Percentiles rank a stretch among this genome's conserved stretches.
These are phyloP conservation scores for Globisporangium middletonii DNA, from an alignment of 352 stramenopile genomes.

Conservation along the genomic window DNA sequence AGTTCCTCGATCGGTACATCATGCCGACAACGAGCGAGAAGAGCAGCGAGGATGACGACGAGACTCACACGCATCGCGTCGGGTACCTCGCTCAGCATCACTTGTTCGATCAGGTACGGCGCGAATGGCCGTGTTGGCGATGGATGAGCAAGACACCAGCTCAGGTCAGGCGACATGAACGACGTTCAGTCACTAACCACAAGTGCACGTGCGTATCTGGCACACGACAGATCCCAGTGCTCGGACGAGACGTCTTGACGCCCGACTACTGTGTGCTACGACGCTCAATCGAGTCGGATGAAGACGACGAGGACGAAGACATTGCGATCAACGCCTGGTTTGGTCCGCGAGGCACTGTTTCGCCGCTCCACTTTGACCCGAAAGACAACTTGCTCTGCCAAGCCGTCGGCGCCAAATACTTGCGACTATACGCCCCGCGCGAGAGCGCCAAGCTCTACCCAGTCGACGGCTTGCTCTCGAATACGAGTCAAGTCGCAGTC, in stretches of 20 bases:
- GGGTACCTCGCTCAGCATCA: conserved; percentile 88
- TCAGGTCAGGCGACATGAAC: too few relatives aligned
- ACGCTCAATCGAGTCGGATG: conserved; percentile 15
- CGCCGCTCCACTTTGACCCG: conserved; percentile 84
- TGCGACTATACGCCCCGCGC: conserved; percentile 67
- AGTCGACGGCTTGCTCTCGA: conserved; percentile 75
- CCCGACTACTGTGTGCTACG: conserved; percentile 87
- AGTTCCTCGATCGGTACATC: conserved; percentile 68
- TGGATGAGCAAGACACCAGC: background rate
- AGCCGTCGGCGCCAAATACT: conserved; percentile 78
- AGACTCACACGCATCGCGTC: conserved; percentile 6
- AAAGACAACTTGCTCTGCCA: conserved; percentile 90
- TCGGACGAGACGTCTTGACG: conserved; percentile 76
- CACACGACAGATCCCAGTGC: conserved; percentile 53
- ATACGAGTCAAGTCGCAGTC: conserved; percentile 78
- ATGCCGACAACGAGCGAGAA: conserved; percentile 1
- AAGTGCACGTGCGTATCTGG: background rate
- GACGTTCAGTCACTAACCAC: background rate
- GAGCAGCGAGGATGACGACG: background rate
- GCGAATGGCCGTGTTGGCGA: background rate
- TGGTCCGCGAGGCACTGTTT: conserved; percentile 71
- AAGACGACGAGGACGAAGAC: conserved; percentile 48
- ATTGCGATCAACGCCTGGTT: conserved; percentile 88
- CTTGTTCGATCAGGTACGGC: conserved; percentile 84
- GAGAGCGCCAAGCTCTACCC: conserved; percentile 78